Percentiles rank a stretch among this genome's conserved stretches.
Conservation (phyloP, 2,329 filamentous ascomycete genomes). For the Pseudogymnoascus sp. region DNA sequence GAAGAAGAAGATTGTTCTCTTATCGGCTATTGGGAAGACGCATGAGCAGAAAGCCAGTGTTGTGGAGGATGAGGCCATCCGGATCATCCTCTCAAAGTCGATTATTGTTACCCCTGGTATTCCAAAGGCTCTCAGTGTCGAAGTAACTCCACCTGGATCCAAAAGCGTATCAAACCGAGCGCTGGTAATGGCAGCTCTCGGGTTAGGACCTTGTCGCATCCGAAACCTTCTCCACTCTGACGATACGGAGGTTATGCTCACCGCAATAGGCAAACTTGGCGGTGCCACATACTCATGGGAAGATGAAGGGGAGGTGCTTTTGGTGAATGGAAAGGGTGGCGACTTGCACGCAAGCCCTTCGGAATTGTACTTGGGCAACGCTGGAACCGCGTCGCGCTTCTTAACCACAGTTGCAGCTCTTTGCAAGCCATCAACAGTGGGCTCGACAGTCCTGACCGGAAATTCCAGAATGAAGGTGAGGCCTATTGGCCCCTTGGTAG, state of each 20-base stretch:
- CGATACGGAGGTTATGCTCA: constrained; percentile 94
- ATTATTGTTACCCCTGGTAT: constrained; percentile 67
- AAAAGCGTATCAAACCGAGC: constrained; percentile 98
- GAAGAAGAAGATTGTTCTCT: constrained; percentile 91
- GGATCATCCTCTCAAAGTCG: constrained; percentile 72
- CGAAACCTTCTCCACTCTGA: constrained; percentile 93
- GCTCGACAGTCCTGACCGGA: constrained; percentile 75
- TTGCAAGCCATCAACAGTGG: constrained; percentile 56
- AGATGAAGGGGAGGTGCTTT: constrained; percentile 82
- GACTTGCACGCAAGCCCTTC: constrained; percentile 66
- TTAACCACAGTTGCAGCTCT: constrained; percentile 85
- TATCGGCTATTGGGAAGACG: constrained; percentile 83
- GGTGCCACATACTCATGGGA: constrained; percentile 91
- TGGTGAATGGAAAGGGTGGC: constrained; percentile 87
- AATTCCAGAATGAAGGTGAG: constrained; percentile 95
- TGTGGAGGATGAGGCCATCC: constrained; percentile 78
- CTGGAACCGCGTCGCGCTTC: constrained; percentile 91
- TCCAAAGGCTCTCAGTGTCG: constrained; percentile 54
- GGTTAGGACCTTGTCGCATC: constrained; percentile 76
- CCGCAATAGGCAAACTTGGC: constrained; percentile 74
- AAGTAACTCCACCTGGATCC: constrained; percentile 83
- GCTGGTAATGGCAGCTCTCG: constrained; percentile 85
- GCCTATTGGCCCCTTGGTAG: constrained; percentile 86
- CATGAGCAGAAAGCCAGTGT: constrained; percentile 81
- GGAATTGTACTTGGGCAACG: constrained; percentile 88